Evolutionary conservation across 257 asterid species (phyloP).

Genomic region (Rehmannia glutinosa): DNA sequence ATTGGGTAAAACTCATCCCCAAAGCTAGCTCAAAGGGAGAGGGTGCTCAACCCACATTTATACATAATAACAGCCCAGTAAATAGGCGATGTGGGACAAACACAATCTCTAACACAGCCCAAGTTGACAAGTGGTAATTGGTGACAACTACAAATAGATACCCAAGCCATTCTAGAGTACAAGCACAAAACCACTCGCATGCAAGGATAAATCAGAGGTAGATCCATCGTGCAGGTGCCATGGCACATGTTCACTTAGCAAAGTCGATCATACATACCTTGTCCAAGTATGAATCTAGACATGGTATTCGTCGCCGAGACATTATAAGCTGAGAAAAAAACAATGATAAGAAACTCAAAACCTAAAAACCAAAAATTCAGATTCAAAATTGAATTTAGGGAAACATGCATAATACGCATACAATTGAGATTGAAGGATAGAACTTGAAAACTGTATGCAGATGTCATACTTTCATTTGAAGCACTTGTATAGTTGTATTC

Average conservation of each 20-base stretch:
- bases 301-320: slow-evolving; percentile 98
- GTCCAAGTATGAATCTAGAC: slow-evolving; percentile 94
- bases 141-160: neutral
- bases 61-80: no score
- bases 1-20: no score
- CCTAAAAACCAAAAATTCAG: neutral
- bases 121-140: no score
- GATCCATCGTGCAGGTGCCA: slow-evolving; percentile 7
- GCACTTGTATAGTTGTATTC: neutral
- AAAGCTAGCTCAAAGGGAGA: no score
- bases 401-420: neutral
- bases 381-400: neutral
- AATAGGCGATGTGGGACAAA: no score
- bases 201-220: neutral
- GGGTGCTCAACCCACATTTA: no score
- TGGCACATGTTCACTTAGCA: slow-evolving; percentile 7
- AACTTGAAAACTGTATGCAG: slow-evolving; percentile 2
- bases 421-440: neutral
- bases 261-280: slow-evolving; percentile 56
- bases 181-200: neutral
- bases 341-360: neutral
- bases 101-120: no score
- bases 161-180: neutral
- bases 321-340: slow-evolving; percentile 74
- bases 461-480: slow-evolving; percentile 9